Base-by-base conservation (phyloP, 163 green algal species). In the Trebouxiophyceae sp. region DNA sequence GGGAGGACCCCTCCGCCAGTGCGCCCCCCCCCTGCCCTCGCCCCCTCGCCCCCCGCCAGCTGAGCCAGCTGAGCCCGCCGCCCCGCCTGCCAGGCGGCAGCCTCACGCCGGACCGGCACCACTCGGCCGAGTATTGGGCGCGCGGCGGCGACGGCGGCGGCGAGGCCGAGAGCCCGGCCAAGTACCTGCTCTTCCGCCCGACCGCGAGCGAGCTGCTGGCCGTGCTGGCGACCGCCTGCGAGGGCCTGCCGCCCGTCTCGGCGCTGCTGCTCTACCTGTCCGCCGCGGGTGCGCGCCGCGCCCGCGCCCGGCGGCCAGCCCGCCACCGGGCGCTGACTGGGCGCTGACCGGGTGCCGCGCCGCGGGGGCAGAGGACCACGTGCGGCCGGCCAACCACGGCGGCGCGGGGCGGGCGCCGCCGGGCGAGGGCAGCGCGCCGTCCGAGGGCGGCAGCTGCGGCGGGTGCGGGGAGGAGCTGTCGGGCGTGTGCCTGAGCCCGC, bases 151-250 rank as follows among this genome's bases (percentile, higher is more conserved):
- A 4, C 4, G 19, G 39, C 39, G 19, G 39, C 39, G 12, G 19
- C 12, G 32, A 32, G 3, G 29, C 60, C 23, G 81, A 76, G 50
- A 83, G 82, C 70, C 76, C 76, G 29, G 46, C 77, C 45, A 83
- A 83, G 69, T 75, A 83, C 70, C 58, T 82, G 44, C 65, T 83
- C 56, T 82, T 77, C 67, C 70, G 76, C 7, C 76, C 76, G 34
- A 82, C 60, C 20, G 45, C 77, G 23, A 65, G 75, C 33, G 67
- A 82, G 69, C 69, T 83, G 57, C 67, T 83, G 55, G 65, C 81
- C 62, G 75, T 78, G 31, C 69, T 82, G 29, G 71, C 77, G 60
- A 84, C 74, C 47, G 78, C 74, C 20, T 45, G 70, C 54, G 74
- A 84, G 54, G 74, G 75, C 44, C 63, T 84, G 29, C 77, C 74